phyloP scores from a whole-genome alignment of 495 filamentous ascomycete species.

The Tuber melanosporum region DNA sequence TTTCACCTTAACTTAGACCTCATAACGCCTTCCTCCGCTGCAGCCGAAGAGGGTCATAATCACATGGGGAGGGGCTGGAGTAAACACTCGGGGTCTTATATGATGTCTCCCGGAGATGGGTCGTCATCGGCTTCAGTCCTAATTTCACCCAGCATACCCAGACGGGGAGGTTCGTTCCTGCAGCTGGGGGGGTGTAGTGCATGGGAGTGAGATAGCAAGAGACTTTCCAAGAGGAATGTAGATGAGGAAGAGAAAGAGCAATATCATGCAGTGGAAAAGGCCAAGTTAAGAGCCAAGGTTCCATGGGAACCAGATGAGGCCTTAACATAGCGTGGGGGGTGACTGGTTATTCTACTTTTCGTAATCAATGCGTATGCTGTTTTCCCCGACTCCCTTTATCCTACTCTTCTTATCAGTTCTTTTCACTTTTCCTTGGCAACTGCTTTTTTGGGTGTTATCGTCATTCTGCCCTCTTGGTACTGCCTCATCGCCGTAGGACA shows the following conservation, averaged over 20 bases:
- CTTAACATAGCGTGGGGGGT: conserved; percentile 7
- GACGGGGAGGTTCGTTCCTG: conserved; percentile 22
- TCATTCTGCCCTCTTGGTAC: too few species aligned
- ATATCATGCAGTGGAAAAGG: conserved; percentile 40
- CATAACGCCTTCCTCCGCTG: conserved; percentile 46
- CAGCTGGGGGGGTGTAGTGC: conserved; percentile 17
- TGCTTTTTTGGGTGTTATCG: neutral
- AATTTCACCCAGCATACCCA: conserved; percentile 19
- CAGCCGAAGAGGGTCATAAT: conserved; percentile 21
- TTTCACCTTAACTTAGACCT: conserved; percentile 51
- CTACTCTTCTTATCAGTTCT: neutral
- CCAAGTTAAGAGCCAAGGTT: conserved; percentile 34
- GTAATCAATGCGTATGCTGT: neutral
- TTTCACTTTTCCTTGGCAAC: too few species aligned
- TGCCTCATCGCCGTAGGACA: too few species aligned
- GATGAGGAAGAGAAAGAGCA: conserved; percentile 29
- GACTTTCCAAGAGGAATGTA: conserved; percentile 17
- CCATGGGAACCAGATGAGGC: conserved; percentile 37
- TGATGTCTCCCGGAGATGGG: conserved; percentile 14
- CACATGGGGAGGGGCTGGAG: conserved; percentile 19
- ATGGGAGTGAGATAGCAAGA: conserved; percentile 30
- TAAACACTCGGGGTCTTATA: conserved; percentile 23
- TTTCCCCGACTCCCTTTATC: neutral
- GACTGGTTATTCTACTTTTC: neutral
- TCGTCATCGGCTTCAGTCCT: conserved; percentile 14